phyloP scores from a whole-genome alignment of 345 rosid genomes.

The Euclidium syriacum region DNA sequence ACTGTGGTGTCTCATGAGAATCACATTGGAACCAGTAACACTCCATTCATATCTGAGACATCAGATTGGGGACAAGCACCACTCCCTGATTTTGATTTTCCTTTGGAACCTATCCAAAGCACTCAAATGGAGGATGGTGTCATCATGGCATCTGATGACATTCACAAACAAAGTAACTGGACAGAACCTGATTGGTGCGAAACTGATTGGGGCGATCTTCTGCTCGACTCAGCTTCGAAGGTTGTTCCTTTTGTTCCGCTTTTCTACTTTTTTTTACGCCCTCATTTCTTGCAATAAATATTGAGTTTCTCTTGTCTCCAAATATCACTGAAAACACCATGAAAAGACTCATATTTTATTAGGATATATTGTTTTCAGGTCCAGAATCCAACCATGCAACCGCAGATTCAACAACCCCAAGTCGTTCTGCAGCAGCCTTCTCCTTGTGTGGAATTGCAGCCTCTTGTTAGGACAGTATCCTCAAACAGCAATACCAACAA shows the following conservation, averaged over 20 bases:
- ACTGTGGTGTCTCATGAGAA: constrained; percentile 39
- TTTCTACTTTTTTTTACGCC: neutral
- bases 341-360: neutral
- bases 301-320: neutral
- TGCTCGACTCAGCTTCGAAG: constrained; percentile 60
- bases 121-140: constrained; percentile 48
- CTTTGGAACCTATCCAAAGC: constrained; percentile 38
- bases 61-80: constrained; percentile 49
- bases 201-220: constrained; percentile 57
- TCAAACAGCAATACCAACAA: constrained; percentile 28
- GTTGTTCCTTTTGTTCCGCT: constrained; percentile 31
- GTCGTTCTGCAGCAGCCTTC: constrained; percentile 45
- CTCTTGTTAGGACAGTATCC: constrained; percentile 42
- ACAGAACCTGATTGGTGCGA: constrained; percentile 72
- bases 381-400: constrained; percentile 31
- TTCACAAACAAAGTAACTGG: constrained; percentile 59
- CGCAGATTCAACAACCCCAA: constrained; percentile 40
- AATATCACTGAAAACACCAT: neutral
- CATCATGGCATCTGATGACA: constrained; percentile 36
- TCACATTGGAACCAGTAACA: constrained; percentile 46
- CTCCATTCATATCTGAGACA: constrained; percentile 40
- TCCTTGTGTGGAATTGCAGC: constrained; percentile 38
- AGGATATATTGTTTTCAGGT: constrained; percentile 38
- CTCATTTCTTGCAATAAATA: neutral
- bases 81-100: constrained; percentile 48